Percentiles rank a stretch among this genome's conserved stretches.
Evolutionary conservation across 2,329 filamentous ascomycete species (phyloP).

Genomic region (Xylaria multiplex): DNA sequence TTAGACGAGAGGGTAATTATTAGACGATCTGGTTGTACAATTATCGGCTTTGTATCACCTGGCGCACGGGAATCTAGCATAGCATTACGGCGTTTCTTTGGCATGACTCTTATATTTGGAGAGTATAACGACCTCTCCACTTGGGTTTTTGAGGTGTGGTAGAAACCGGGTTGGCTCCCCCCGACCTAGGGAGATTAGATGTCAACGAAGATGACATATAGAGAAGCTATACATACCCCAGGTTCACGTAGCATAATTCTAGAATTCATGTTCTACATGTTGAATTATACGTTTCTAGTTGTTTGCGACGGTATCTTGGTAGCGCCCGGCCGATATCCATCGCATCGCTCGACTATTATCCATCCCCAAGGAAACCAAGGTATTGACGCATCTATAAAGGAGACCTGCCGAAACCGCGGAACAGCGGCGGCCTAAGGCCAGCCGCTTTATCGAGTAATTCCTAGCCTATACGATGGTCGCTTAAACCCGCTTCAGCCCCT

Average conservation of each 20-base stretch:
- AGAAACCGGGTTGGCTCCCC: background rate
- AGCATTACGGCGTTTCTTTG: slow-evolving; percentile 40
- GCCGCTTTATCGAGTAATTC: too few species aligned
- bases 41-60: slow-evolving; percentile 34
- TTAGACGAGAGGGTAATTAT: background rate
- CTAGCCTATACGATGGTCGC: too few species aligned
- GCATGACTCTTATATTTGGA: slow-evolving; percentile 16
- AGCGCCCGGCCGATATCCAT: too few species aligned
- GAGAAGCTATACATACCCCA: slow-evolving; percentile 23
- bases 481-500: too few species aligned
- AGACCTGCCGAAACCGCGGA: too few species aligned
- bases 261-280: slow-evolving; percentile 5
- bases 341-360: too few species aligned
- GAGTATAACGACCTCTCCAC: slow-evolving; percentile 41
- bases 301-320: too few species aligned
- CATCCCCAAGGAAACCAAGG: too few species aligned
- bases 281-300: background rate
- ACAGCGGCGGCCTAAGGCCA: too few species aligned
- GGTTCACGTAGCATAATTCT: slow-evolving; percentile 10
- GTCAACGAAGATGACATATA: slow-evolving; percentile 8
- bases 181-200: slow-evolving; percentile 16
- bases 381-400: too few species aligned
- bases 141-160: slow-evolving; percentile 26
- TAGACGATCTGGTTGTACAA: slow-evolving; percentile 24
- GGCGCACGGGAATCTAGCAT: slow-evolving; percentile 37